Percentiles rank a stretch among this genome's conserved stretches.
Evolutionary conservation across 108 stramenopile species (phyloP).

Genomic region (Skeletonema grethae): DNA sequence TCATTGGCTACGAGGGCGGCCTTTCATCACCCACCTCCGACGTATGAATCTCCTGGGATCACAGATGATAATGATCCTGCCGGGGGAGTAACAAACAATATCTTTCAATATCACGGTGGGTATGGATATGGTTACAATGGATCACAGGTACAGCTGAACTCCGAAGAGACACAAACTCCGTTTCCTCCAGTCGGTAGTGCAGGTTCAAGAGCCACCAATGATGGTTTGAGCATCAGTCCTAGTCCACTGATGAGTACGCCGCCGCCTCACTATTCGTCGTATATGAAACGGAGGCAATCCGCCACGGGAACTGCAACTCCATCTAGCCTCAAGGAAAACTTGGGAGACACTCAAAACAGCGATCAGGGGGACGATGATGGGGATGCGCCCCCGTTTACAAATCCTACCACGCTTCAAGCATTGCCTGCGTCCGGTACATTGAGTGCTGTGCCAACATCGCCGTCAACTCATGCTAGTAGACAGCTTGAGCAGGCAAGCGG

Average conservation of each 20-base stretch:
- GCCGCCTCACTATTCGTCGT: constrained; percentile 18
- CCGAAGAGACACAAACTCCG: constrained; percentile 5
- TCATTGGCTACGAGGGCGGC: constrained; percentile 42
- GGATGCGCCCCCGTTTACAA: constrained; percentile 24
- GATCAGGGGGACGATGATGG: not conserved
- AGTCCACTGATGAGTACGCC: constrained; percentile 42
- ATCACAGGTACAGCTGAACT: constrained; percentile 17
- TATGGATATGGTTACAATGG: constrained; percentile 54
- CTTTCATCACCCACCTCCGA: constrained; percentile 44
- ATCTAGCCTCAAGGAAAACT: constrained; percentile 1
- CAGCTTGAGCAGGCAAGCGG: constrained; percentile 1
- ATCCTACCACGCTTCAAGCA: constrained; percentile 28
- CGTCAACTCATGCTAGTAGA: constrained; percentile 6
- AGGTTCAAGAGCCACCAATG: not conserved
- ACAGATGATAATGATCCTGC: not conserved
- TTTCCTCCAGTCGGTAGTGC: not conserved
- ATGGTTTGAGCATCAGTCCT: constrained; percentile 27
- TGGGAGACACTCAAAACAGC: constrained; percentile 3
- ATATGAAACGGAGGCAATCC: constrained; percentile 22
- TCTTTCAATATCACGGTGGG: constrained; percentile 37
- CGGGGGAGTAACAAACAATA: constrained; percentile 6
- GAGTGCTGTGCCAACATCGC: constrained; percentile 7
- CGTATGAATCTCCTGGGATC: constrained; percentile 5
- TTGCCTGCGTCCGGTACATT: not conserved
- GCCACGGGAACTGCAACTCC: not conserved